Evolutionary conservation across 495 filamentous ascomycete species (phyloP).

Genomic region (Elaphomyces granulatus): DNA sequence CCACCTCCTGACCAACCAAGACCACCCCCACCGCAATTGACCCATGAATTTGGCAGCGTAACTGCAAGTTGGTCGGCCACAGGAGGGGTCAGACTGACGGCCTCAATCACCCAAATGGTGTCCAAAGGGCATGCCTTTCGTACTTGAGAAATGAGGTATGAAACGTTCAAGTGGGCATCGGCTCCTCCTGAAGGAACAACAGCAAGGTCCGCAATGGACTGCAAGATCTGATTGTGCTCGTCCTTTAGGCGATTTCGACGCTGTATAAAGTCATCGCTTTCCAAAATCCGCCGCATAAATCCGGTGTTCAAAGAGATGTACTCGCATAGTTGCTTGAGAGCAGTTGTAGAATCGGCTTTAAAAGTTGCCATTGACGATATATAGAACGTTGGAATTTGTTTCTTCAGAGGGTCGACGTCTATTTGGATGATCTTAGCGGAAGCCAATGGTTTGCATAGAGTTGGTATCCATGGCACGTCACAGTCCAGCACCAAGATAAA

Average conservation of each 20-base stretch:
- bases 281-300: conserved; percentile 28
- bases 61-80: conserved; percentile 74
- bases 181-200: conserved; percentile 34
- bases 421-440: conserved; percentile 62
- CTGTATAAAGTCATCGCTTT: conserved; percentile 27
- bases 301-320: conserved; percentile 34
- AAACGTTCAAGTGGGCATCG: conserved; percentile 53
- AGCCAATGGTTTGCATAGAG: conserved; percentile 38
- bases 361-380: conserved; percentile 59
- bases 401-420: conserved; percentile 76
- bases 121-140: conserved; percentile 52
- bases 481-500: conserved; percentile 79
- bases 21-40: conserved; percentile 90
- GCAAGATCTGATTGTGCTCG: conserved; percentile 44
- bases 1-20: conserved; percentile 93
- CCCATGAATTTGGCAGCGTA: conserved; percentile 64
- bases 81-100: conserved; percentile 67
- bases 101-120: conserved; percentile 76
- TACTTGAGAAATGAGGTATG: conserved; percentile 53
- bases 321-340: conserved; percentile 56
- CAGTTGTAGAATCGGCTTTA: conserved; percentile 55
- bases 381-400: conserved; percentile 77
- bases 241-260: conserved; percentile 44
- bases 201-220: conserved; percentile 41
- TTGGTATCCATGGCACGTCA: conserved; percentile 64